Evolutionary conservation across 225 moss, liverwort and hornwort genomes (phyloP), one percentile per base, ranked within the genome.

Genomic region (Antitrichia curtipendula): DNA sequence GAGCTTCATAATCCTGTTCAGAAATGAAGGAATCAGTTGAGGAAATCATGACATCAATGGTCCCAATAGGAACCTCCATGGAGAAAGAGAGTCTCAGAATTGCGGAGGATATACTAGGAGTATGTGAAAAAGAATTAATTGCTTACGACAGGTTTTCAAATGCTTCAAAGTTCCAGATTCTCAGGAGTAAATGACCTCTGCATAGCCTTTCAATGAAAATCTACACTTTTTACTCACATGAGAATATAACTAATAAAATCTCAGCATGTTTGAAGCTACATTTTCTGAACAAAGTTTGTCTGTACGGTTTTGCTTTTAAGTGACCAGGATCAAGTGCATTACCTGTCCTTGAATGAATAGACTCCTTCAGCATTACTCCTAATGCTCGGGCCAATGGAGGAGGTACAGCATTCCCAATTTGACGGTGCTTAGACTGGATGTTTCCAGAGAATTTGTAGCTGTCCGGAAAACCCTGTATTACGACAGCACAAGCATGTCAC

Each of bases 331-430:
- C 60, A 58, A 82, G 43, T 3, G 21, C 70, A 86, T 54, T 69
- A 83, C 89, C 82, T 45, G 84, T 86, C 72, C 80, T 89, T 38
- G 86, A 54, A 68, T 80, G 89, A 59, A 91, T 52, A 34, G 93
- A 95, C 58, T 94, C 95, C 89, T 96, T 96, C 38, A 99, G 91
- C 96, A 90, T 95, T 77, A 89, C 58, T 40, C 98, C 98, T 53
- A 99, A 90, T 21, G 98, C 97, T 75, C 95, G 90, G 12, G 98
- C 98, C 87, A 99, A 72, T 40, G 98, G 98, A 85, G 98, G 98
- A 82, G 98, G 98, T 66, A 99, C 98, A 69, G 98, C 98, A 90
- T 99, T 99, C 32, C 98, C 98, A 77, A 99, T 97, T 88, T 99
- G 98, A 54, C 98, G 92, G 89, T 99, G 98, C 90, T 97, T 99